These are phyloP conservation scores for Leccinum longicurvipes DNA, from an alignment of 768 basidiomycete species.

Conservation along the genomic window DNA sequence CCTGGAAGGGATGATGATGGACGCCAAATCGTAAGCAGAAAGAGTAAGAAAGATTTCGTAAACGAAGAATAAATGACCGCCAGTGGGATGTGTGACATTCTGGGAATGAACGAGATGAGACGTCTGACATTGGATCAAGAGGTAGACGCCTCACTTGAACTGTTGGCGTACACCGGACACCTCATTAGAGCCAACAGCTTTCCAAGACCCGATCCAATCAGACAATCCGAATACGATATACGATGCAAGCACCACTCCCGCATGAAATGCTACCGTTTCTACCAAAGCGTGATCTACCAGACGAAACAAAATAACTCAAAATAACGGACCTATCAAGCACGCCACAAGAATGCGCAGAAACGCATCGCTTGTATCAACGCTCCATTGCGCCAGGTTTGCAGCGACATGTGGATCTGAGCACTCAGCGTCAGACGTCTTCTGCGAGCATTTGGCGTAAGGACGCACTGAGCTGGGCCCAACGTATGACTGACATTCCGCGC, in stretches of 20 bases:
- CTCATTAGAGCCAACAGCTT: conserved; percentile 9
- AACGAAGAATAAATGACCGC: conserved; percentile 80
- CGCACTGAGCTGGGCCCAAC: conserved; percentile 72
- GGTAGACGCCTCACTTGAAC: conserved; percentile 45
- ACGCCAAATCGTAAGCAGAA: conserved; percentile 77
- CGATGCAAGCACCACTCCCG: conserved; percentile 58
- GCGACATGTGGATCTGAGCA: conserved; percentile 39
- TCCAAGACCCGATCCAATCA: conserved; percentile 34
- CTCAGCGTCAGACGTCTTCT: background rate
- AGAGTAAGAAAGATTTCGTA: conserved; percentile 80
- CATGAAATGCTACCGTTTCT: conserved; percentile 79
- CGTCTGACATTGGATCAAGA: too few relatives aligned
- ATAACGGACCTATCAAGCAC: conserved; percentile 53
- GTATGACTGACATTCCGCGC: conserved; percentile 50
- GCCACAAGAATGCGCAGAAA: conserved; percentile 64
- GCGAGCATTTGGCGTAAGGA: background rate
- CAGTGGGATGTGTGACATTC: conserved; percentile 74
- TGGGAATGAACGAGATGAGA: conserved; percentile 22
- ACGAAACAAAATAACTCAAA: background rate
- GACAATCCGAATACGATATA: conserved; percentile 46
- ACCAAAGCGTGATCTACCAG: background rate
- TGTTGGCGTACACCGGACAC: conserved; percentile 56
- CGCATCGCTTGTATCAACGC: conserved; percentile 42
- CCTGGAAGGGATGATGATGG: conserved; percentile 36
- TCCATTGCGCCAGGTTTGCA: conserved; percentile 47